These are phyloP conservation scores for Phytophthora quininea DNA, from an alignment of 352 stramenopile genomes.

Conservation along the genomic window DNA sequence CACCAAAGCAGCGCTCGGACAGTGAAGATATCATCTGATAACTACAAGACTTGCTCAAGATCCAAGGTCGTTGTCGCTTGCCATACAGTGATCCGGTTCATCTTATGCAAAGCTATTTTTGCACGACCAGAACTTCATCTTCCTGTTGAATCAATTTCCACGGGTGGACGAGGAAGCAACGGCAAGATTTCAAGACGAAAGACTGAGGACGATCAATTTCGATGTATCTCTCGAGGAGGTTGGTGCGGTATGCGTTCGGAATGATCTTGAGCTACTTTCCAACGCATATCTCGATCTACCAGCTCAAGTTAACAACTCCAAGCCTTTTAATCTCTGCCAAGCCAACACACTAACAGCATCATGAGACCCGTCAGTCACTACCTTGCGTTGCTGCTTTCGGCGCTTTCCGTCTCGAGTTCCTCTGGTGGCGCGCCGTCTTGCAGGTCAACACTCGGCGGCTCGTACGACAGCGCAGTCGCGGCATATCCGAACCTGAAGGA, in stretches of 20 bases:
- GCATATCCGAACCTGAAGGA: conserved; percentile 45
- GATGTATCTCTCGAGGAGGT: no score
- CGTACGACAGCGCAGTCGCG: conserved; percentile 29
- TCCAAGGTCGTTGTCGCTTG: no score
- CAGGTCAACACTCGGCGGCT: conserved; percentile 24
- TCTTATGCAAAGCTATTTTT: neutral
- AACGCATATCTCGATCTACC: conserved; percentile 18
- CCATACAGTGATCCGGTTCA: no score
- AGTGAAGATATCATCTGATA: conserved; percentile 22
- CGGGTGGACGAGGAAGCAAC: no score
- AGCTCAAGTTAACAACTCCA: conserved; percentile 10
- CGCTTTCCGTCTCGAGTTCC: conserved; percentile 10
- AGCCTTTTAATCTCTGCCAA: neutral
- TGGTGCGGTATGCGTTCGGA: no score
- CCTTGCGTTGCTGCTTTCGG: conserved; percentile 20
- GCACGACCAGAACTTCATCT: neutral
- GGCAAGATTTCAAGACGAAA: no score
- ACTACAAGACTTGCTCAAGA: neutral
- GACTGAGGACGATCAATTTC: no score
- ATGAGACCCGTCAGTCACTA: conserved; percentile 29
- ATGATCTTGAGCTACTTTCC: no score
- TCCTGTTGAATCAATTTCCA: no score
- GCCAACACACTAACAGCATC: conserved; percentile 1
- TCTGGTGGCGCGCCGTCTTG: conserved; percentile 12
- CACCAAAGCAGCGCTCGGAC: conserved; percentile 12